These are phyloP conservation scores for Alternaria angustiovoidea DNA, from an alignment of 2,329 filamentous ascomycete genomes.

Conservation along the genomic window DNA sequence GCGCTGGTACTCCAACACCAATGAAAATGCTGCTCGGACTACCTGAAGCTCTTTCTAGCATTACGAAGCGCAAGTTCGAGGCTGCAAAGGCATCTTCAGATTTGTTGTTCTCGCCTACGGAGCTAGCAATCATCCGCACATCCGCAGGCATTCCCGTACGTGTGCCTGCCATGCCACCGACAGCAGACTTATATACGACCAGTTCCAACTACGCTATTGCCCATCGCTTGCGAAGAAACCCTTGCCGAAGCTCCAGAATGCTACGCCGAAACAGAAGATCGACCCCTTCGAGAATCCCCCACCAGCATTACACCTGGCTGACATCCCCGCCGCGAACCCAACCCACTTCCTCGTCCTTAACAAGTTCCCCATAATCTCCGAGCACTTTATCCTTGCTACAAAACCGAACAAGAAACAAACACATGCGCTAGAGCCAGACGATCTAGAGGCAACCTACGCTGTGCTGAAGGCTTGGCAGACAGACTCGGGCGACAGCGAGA, in stretches of 20 bases:
- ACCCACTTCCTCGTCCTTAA: slow-evolving; percentile 73
- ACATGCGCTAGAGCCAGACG: slow-evolving; percentile 66
- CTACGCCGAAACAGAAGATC: slow-evolving; percentile 35
- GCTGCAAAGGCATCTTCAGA: slow-evolving; percentile 46
- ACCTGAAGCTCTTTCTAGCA: slow-evolving; percentile 43
- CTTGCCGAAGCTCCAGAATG: slow-evolving; percentile 49
- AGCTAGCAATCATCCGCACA: slow-evolving; percentile 50
- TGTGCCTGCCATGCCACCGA: slow-evolving; percentile 13
- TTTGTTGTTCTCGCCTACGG: slow-evolving; percentile 52
- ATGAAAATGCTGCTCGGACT: slow-evolving; percentile 43
- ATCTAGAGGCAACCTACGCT: slow-evolving; percentile 68
- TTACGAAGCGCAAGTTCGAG: slow-evolving; percentile 50
- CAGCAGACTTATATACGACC: slow-evolving; percentile 21
- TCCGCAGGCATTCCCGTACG: slow-evolving; percentile 49
- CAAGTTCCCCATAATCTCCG: slow-evolving; percentile 75
- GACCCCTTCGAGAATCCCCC: slow-evolving; percentile 73
- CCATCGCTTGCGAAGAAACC: slow-evolving; percentile 74
- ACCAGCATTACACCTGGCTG: slow-evolving; percentile 62
- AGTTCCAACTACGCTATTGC: slow-evolving; percentile 79
- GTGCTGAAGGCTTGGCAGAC: slow-evolving; percentile 67
- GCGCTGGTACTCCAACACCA: neutral
- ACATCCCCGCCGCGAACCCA: slow-evolving; percentile 54
- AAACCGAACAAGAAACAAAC: slow-evolving; percentile 70
- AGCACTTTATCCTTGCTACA: slow-evolving; percentile 77
- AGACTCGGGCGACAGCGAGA: slow-evolving; percentile 24